Percentiles rank a stretch among this genome's conserved stretches.
phyloP scores from a whole-genome alignment of 768 basidiomycete genomes.

The Tulasnella sp. region DNA sequence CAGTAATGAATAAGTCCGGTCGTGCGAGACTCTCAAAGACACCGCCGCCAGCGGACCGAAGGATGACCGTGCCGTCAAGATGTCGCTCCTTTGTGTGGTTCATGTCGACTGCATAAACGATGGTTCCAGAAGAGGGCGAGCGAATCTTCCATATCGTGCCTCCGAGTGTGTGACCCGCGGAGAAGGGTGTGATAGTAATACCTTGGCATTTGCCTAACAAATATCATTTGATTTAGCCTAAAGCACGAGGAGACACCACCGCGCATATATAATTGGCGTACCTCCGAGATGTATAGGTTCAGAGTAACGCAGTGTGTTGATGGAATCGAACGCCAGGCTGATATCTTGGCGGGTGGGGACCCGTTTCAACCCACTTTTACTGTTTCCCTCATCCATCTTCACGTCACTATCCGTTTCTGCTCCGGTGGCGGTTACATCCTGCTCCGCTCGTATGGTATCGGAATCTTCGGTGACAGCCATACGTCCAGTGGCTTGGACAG shows the following conservation, averaged over 20 bases:
- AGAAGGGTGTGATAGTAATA: constrained; percentile 88
- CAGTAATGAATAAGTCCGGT: constrained; percentile 89
- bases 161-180: constrained; percentile 89
- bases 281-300: constrained; percentile 94
- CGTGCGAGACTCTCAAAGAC: constrained; percentile 79
- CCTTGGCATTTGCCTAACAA: constrained; percentile 76
- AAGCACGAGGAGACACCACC: too few species aligned
- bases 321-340: constrained; percentile 82
- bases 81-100: constrained; percentile 96
- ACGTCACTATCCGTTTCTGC: constrained; percentile 24
- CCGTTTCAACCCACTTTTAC: constrained; percentile 41
- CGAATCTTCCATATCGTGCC: constrained; percentile 98
- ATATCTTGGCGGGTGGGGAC: constrained; percentile 76
- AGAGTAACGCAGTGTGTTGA: constrained; percentile 88
- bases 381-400: constrained; percentile 22
- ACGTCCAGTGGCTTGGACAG: constrained; percentile 90
- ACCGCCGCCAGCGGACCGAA: constrained; percentile 54
- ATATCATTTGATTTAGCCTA: constrained; percentile 13
- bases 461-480: constrained; percentile 85
- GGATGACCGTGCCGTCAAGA: constrained; percentile 84
- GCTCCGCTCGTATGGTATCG: constrained; percentile 67
- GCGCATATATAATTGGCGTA: constrained; percentile 23
- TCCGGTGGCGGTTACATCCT: constrained; percentile 36
- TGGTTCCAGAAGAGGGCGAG: constrained; percentile 93
- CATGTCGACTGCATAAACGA: constrained; percentile 88